Evolutionary conservation across 345 rosid genomes (phyloP), one percentile per base, ranked within the genome.

Genomic region (Hibiscus syriacus): DNA sequence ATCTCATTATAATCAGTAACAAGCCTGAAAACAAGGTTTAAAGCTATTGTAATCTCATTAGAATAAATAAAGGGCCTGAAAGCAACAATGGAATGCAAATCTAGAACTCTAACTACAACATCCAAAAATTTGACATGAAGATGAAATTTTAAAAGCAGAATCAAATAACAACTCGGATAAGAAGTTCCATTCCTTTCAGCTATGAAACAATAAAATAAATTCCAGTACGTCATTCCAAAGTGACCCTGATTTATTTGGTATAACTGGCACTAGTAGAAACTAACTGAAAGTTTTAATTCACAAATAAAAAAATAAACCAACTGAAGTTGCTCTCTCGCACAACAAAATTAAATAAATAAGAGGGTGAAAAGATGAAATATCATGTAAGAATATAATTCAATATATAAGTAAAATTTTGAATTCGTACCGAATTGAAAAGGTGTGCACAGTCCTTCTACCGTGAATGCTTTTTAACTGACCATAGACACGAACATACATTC

Each of bases 1-100:
- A 93, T 78, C 86, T 93, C 97, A 74, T 89, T 89, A 70, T 82
- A 93, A 75, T 90, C 98, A 27, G 80, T 79, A 64, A 93, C 76
- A 68, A 91, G 92, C 98, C 98, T 90, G 86, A 66, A 78, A 70
- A 1, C 38, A 36, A 70, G 23, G 19, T 36, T 27, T 8, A 6
- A 70, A 71, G 67, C 6, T 32, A 32, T 32, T 6, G 38, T 5
- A 32, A 32, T 32, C 38, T 32, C 9, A 32, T 32, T 32, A 6
- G 8, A 32, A 32, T 32, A 5, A 6, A 9, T 32, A 32, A 32
- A 7, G 6, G 38, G 38, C 1, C 38, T 34, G 38, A 34, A 34
- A 34, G 38, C 38, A 34, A 34, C 38, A 34, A 34, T 10, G 9
- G 14, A 61, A n/a, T n/a, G n/a, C n/a, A n/a, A n/a, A n/a, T n/a